These are phyloP conservation scores for Scheffersomyces titani DNA, from an alignment of 1,139 yeast genomes.

Conservation along the genomic window DNA sequence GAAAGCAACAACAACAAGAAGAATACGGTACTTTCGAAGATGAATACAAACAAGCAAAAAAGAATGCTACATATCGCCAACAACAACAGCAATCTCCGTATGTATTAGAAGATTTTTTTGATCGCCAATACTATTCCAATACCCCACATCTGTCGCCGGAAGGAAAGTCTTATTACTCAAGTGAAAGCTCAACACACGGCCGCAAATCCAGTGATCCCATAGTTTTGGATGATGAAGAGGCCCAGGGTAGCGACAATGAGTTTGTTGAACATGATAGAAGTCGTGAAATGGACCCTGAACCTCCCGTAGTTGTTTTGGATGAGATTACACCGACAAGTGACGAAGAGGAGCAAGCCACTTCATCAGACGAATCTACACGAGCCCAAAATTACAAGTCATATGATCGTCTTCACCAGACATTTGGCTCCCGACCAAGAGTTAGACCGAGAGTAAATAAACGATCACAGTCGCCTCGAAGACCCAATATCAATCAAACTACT, in stretches of 20 bases:
- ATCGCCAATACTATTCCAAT: background rate
- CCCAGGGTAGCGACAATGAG: conserved; percentile 3
- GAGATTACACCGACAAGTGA: background rate
- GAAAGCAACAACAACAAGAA: background rate
- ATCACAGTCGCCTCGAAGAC: conserved; percentile 17
- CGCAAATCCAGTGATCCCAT: conserved; percentile 24
- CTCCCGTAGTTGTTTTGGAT: background rate
- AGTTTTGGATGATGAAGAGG: conserved; percentile 22
- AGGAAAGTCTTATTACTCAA: background rate
- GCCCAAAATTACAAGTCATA: background rate
- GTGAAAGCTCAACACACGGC: conserved; percentile 11
- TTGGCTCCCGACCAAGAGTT: conserved; percentile 11
- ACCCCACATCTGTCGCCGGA: background rate
- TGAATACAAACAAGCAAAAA: background rate
- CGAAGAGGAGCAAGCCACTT: conserved; percentile 3
- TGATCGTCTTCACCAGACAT: background rate
- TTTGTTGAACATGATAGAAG: conserved; percentile 1
- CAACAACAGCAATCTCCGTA: background rate
- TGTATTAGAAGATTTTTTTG: background rate
- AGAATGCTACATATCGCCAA: background rate
- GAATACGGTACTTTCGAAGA: background rate
- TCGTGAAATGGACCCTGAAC: background rate
- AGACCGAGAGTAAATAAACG: conserved; percentile 11
- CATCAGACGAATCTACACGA: background rate
- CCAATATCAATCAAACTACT: conserved; percentile 1